Base-by-base conservation (phyloP, 1,139 yeast genomes). In the Candida frijolesensis region DNA sequence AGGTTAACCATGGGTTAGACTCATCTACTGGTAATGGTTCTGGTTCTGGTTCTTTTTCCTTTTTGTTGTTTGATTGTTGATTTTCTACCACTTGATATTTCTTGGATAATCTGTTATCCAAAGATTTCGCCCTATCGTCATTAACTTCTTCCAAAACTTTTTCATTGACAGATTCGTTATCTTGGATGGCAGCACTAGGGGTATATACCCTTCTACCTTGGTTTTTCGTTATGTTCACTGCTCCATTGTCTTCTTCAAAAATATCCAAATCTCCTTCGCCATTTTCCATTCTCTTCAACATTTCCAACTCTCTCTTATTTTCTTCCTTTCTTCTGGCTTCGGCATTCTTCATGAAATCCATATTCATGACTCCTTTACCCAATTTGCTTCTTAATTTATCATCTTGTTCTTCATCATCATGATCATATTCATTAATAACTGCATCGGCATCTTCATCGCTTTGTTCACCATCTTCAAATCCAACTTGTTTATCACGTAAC, bases 331-430 rank as follows among this genome's bases (percentile, higher is more conserved):
- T 79, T 60, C 83, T 79, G 46, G 83, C 85, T 57, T 86, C 94
- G 2, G 97, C 97, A 56, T 86, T 87, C 59, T 80, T 85, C 97
- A 92, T 91, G 66, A 94, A 94, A 58, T 91, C 96, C 98, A 94
- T 94, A 44, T 84, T 87, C 74, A 92, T 71, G 27, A 94, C 86
- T 53, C 98, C 97, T 65, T 91, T 91, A 16, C 96, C 95, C 19
- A 87, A 67, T 27, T 72, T 71, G 46, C 72, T 68, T 44, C 76
- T 72, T 11, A 58, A 57, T 25, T 61, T 65, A 12, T 66, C 70
- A 30, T 68, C 72, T 9, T 67, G 75, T 11, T 59, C 66, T 2
- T 63, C 66, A 14, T 68, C 71, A 11, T 65, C 65, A 30, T 71
- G 76, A 5, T 72, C 80, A 15, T 70, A 71, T 60, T 82, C 85